phyloP scores from a whole-genome alignment of 73 alveolate genomes.

The Stentor roeselii region DNA sequence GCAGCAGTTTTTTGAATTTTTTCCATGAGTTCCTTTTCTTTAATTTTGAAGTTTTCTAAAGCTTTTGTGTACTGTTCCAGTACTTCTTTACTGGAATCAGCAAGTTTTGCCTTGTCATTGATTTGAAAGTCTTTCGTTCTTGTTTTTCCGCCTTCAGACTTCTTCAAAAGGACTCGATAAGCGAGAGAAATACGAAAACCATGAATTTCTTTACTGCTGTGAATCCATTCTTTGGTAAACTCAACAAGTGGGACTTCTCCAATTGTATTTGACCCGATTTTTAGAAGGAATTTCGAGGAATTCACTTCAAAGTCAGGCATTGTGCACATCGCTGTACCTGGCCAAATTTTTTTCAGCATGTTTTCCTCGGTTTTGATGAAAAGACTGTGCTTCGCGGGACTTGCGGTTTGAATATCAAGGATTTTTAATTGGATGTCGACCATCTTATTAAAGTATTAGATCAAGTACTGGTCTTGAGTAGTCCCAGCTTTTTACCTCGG shows the following conservation, averaged over 20 bases:
- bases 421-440: neutral
- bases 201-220: neutral
- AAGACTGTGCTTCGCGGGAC: neutral
- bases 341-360: neutral
- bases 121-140: neutral
- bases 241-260: neutral
- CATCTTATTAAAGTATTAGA: no score
- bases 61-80: neutral
- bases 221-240: constrained; percentile 1
- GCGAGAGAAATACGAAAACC: neutral
- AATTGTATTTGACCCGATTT: neutral
- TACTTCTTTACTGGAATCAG: neutral
- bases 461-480: no score
- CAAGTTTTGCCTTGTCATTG: neutral
- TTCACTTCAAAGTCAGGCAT: neutral
- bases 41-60: neutral
- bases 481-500: constrained; percentile 12
- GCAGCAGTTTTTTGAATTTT: no score
- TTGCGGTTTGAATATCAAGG: constrained; percentile 1
- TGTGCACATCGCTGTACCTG: neutral
- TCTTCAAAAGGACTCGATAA: neutral
- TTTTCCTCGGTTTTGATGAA: neutral
- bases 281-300: neutral
- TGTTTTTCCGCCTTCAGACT: neutral
- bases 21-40: neutral